Evolutionary conservation across 805 yeast species (phyloP).

Genomic region (Starmerella etchellsii): DNA sequence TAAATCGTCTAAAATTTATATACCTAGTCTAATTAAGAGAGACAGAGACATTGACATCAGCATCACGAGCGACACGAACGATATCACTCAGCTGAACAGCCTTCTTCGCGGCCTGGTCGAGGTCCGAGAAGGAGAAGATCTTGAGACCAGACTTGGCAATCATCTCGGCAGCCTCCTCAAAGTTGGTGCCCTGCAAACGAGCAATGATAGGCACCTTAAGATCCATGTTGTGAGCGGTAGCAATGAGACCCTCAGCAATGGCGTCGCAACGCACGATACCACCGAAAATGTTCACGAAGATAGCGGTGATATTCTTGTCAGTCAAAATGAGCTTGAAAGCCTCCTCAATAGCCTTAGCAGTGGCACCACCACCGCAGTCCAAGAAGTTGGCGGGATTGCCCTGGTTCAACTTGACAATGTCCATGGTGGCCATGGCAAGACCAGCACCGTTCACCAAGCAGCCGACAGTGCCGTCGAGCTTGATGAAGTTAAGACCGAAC

Average conservation of each 20-base stretch:
- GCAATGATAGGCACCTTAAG: constrained; percentile 91
- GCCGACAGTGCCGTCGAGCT: constrained; percentile 96
- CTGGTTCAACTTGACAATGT: constrained; percentile 93
- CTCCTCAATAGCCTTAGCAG: constrained; percentile 93
- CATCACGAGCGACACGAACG: constrained; percentile 33
- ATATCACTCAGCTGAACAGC: constrained; percentile 58
- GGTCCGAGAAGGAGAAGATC: constrained; percentile 80
- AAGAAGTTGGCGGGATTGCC: constrained; percentile 98
- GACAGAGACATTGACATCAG: constrained; percentile 38
- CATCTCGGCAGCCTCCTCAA: constrained; percentile 75
- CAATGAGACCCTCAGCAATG: constrained; percentile 94
- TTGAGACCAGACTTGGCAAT: constrained; percentile 81
- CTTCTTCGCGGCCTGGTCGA: constrained; percentile 95
- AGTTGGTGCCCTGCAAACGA: constrained; percentile 97
- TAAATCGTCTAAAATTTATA: too few species aligned
- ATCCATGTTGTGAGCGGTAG: constrained; percentile 84
- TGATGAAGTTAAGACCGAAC: constrained; percentile 87
- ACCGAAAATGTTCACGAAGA: constrained; percentile 96
- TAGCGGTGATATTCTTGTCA: constrained; percentile 81
- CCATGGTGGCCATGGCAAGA: constrained; percentile 99
- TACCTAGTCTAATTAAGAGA: too few species aligned
- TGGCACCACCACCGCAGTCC: constrained; percentile 99
- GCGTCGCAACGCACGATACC: constrained; percentile 99
- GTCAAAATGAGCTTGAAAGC: constrained; percentile 89
- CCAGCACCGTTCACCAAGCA: constrained; percentile 99